Evolutionary conservation across 202 grass and related monocot genomes (phyloP).

Genomic region (Setaria italica): DNA sequence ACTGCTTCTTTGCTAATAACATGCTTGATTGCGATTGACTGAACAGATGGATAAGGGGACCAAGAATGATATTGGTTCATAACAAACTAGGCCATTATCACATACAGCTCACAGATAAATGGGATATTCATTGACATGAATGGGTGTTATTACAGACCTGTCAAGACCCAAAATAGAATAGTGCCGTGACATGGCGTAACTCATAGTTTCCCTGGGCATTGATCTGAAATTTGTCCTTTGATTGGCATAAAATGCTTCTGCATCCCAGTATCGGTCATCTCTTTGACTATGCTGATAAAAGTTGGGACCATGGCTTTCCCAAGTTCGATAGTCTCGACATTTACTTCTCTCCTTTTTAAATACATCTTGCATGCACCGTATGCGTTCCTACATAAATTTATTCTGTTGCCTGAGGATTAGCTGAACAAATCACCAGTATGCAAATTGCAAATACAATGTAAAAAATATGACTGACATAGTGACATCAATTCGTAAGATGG

Average conservation of each 20-base stretch:
- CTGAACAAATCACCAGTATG: conserved; percentile 41
- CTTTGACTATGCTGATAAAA: conserved; percentile 68
- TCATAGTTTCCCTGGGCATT: conserved; percentile 45
- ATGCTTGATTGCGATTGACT: neutral
- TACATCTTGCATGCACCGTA: conserved; percentile 82
- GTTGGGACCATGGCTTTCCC: conserved; percentile 48
- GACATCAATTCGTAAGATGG: neutral
- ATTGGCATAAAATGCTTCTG: conserved; percentile 64
- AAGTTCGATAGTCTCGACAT: conserved; percentile 60
- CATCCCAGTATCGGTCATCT: conserved; percentile 71
- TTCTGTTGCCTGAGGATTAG: conserved; percentile 44
- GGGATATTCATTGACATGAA: conserved; percentile 20
- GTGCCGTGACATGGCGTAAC: conserved; percentile 69
- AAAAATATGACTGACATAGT: neutral
- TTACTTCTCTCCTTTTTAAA: conserved; percentile 89
- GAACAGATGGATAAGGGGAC: neutral
- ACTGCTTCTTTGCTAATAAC: neutral
- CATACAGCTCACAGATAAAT: conserved; percentile 14
- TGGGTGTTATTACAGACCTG: conserved; percentile 48
- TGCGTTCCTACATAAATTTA: conserved; percentile 72
- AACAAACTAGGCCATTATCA: conserved; percentile 11
- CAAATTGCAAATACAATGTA: neutral
- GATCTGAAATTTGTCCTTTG: conserved; percentile 69
- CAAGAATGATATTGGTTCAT: neutral
- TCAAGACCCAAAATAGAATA: conserved; percentile 89